These are phyloP conservation scores for Peterozyma toletana DNA, from an alignment of 805 yeast genomes.

Conservation along the genomic window DNA sequence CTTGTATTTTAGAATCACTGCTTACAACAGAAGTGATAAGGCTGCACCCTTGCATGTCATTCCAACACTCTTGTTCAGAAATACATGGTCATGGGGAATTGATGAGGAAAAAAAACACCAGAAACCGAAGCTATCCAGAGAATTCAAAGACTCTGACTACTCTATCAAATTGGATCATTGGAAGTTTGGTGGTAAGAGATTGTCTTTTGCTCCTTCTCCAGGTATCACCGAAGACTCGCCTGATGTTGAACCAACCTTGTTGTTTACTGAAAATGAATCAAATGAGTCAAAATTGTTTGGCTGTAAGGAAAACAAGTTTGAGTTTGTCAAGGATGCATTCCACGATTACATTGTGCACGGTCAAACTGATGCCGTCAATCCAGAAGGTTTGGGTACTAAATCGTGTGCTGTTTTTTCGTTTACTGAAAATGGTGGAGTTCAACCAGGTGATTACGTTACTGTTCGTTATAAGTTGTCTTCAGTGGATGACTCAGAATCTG, in stretches of 20 bases:
- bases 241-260: conserved; percentile 68
- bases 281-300: conserved; percentile 63
- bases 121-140: conserved; percentile 42
- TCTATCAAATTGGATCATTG: conserved; percentile 57
- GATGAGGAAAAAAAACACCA: conserved; percentile 35
- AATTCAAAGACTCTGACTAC: conserved; percentile 30
- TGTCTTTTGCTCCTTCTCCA: conserved; percentile 79
- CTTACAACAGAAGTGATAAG: conserved; percentile 74
- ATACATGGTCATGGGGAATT: conserved; percentile 91
- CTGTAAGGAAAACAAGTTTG: conserved; percentile 43
- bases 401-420: conserved; percentile 80
- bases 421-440: conserved; percentile 70
- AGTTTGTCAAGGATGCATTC: conserved; percentile 82
- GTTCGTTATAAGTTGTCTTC: conserved; percentile 59
- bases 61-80: conserved; percentile 81
- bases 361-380: conserved; percentile 57
- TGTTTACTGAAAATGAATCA: conserved; percentile 89
- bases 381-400: conserved; percentile 69
- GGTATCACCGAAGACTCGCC: conserved; percentile 49
- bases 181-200: conserved; percentile 59
- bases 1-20: conserved; percentile 75
- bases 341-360: conserved; percentile 73
- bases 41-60: conserved; percentile 84
- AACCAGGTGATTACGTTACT: conserved; percentile 82
- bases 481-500: conserved; percentile 17